Conservation (phyloP, 2,329 filamentous ascomycete genomes). For the Phyllosticta ampelicida region DNA sequence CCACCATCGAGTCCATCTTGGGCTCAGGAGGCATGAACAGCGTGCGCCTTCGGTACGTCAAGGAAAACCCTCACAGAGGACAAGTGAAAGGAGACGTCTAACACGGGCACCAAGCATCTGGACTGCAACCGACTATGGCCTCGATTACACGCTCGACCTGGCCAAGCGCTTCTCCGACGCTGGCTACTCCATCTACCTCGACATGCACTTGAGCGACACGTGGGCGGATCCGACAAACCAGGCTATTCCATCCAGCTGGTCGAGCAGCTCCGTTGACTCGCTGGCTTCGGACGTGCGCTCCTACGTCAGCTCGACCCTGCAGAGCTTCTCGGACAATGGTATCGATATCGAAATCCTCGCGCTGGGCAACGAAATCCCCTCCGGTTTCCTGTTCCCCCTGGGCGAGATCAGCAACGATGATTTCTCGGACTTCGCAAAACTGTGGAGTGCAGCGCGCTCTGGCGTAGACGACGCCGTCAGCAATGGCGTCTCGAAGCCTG, state of each 20-base stretch:
- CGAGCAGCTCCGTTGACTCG: conserved; percentile 42
- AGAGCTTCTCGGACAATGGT: conserved; percentile 47
- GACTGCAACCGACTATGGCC: conserved; percentile 56
- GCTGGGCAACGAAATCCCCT: conserved; percentile 63
- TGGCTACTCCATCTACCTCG: conserved; percentile 50
- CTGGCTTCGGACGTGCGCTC: conserved; percentile 55
- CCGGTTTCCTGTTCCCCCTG: conserved; percentile 55
- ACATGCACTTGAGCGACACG: conserved; percentile 57
- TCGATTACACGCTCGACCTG: conserved; percentile 60
- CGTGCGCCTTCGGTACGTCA: conserved; percentile 7
- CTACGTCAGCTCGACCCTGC: conserved; percentile 53
- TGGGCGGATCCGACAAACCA: conserved; percentile 62
- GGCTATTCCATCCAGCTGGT: conserved; percentile 53
- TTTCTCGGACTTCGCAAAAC: conserved; percentile 46
- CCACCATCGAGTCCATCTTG: conserved; percentile 5
- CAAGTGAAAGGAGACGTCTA: background rate
- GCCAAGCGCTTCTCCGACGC: conserved; percentile 53
- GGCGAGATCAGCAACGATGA: conserved; percentile 43
- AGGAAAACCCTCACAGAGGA: background rate
- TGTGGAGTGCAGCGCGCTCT: conserved; percentile 53
- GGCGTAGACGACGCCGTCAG: conserved; percentile 55
- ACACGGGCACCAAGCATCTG: conserved; percentile 40
- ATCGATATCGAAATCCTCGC: conserved; percentile 52
- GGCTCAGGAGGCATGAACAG: conserved; percentile 9
- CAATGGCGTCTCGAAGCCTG: conserved; percentile 38